Conservation (phyloP, 768 basidiomycete species). For the Bullera alba region DNA sequence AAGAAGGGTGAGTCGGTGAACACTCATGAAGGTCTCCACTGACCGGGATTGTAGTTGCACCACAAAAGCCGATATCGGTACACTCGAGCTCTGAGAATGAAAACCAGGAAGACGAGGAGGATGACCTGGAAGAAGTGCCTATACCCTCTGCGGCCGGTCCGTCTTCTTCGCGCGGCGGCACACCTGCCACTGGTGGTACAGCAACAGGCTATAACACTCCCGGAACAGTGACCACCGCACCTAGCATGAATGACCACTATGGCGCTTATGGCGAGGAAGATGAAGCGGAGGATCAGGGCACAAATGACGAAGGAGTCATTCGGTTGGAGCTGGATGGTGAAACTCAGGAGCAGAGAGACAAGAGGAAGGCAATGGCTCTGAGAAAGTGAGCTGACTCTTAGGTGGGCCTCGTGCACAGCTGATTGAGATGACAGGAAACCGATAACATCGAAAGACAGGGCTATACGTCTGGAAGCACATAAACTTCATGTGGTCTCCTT, state of each 20-base stretch:
- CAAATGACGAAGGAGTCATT: conserved; percentile 26
- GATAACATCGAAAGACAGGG: conserved; percentile 54
- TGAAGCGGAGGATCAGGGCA: conserved; percentile 13
- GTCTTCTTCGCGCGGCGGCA: conserved; percentile 26
- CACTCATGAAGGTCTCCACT: too few relatives aligned
- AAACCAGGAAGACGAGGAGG: conserved; percentile 24
- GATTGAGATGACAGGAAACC: conserved; percentile 31
- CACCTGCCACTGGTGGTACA: conserved; percentile 16
- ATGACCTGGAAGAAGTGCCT: conserved; percentile 38
- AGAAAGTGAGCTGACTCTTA: conserved; percentile 25
- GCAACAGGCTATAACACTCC: conserved; percentile 17
- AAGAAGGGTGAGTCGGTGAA: not conserved
- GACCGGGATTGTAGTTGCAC: not conserved
- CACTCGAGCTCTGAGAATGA: not conserved
- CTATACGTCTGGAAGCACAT: conserved; percentile 70
- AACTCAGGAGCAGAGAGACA: conserved; percentile 34
- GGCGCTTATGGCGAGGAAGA: conserved; percentile 14
- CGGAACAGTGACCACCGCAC: conserved; percentile 15
- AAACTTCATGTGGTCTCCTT: conserved; percentile 82
- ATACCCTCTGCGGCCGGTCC: conserved; percentile 29
- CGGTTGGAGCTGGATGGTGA: conserved; percentile 35
- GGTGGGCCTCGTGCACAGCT: too few relatives aligned
- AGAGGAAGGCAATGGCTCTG: conserved; percentile 27
- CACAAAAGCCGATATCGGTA: not conserved
- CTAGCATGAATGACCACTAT: conserved; percentile 26